A percentile compares a stretch with the other conserved stretches of the same genome.
phyloP scores from a whole-genome alignment of 108 stramenopile species.

The Epithemia pelagica region DNA sequence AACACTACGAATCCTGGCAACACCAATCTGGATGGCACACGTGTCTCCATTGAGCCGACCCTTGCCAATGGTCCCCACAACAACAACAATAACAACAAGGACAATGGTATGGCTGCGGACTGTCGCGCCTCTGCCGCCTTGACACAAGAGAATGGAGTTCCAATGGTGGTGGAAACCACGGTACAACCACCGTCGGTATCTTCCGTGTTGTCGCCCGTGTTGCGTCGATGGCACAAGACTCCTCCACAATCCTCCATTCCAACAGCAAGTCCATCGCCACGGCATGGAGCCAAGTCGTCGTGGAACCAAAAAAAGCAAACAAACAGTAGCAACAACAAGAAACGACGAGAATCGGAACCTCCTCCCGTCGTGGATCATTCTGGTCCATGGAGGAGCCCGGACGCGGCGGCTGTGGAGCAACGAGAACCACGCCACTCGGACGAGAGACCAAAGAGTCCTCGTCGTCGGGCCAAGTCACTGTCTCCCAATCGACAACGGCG shows the following conservation, averaged over 20 bases:
- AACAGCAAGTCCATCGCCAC: neutral
- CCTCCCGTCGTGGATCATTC: too few species aligned
- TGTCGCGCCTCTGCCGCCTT: neutral
- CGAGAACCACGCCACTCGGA: neutral
- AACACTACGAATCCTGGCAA: too few species aligned
- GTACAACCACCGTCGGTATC: neutral
- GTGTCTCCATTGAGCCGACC: too few species aligned
- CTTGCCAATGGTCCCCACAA: too few species aligned
- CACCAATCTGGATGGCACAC: too few species aligned
- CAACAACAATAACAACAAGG: neutral
- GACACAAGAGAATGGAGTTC: neutral
- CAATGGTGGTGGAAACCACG: neutral
- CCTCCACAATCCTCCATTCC: neutral
- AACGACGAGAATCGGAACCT: too few species aligned
- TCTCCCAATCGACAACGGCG: neutral
- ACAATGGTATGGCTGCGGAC: neutral
- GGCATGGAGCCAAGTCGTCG: neutral
- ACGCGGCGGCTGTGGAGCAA: neutral
- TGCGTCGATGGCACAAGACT: neutral
- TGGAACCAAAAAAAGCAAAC: neutral
- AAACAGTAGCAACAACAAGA: too few species aligned
- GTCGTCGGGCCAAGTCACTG: neutral
- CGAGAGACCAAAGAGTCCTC: neutral
- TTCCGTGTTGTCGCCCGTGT: neutral
- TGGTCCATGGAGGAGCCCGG: too few species aligned